phyloP scores from a whole-genome alignment of 1,284 basidiomycete genomes.

The Stygiomarasmius scandens region DNA sequence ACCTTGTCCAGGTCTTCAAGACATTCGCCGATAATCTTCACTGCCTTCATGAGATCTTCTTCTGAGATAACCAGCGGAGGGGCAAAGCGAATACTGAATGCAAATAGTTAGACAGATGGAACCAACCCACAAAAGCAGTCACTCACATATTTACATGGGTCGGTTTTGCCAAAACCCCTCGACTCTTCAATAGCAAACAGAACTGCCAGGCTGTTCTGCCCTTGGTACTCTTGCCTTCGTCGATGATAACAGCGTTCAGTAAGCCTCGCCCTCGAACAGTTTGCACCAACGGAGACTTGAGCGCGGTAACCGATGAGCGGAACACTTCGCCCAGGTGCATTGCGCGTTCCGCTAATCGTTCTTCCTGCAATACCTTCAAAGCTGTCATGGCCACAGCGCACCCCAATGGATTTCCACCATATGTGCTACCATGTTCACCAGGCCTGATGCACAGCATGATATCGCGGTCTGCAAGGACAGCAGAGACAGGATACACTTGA shows the following conservation, averaged over 20 bases:
- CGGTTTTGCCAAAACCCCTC: conserved; percentile 92
- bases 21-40: conserved; percentile 78
- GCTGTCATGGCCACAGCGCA: conserved; percentile 95
- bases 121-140: background rate
- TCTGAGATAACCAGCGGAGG: conserved; percentile 94
- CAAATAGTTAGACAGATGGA: conserved; percentile 12
- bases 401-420: conserved; percentile 93
- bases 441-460: conserved; percentile 95
- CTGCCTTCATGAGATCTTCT: conserved; percentile 76
- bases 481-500: conserved; percentile 93
- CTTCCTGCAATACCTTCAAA: conserved; percentile 85
- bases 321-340: conserved; percentile 81
- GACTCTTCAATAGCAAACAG: conserved; percentile 89
- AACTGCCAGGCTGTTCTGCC: conserved; percentile 94
- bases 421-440: conserved; percentile 98
- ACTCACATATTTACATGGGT: conserved; percentile 93
- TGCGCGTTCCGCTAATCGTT: conserved; percentile 83
- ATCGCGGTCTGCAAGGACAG: conserved; percentile 87
- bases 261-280: conserved; percentile 85
- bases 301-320: conserved; percentile 64
- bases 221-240: conserved; percentile 76
- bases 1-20: conserved; percentile 85
- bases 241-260: conserved; percentile 93
- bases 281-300: conserved; percentile 74
- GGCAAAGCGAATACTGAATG: conserved; percentile 85